phyloP scores from a whole-genome alignment of 306 rosid genomes.

The Medicago truncatula region DNA sequence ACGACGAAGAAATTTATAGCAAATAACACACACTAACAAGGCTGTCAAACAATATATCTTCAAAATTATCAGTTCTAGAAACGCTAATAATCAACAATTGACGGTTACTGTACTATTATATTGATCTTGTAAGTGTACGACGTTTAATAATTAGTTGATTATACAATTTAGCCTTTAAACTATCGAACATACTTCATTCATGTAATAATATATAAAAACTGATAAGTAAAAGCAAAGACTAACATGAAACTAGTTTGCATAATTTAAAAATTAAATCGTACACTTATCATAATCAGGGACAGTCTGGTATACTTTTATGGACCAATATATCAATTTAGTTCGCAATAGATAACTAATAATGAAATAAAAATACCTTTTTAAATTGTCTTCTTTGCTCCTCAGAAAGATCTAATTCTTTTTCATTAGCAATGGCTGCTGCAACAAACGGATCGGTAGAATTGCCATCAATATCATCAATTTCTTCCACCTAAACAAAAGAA shows the following conservation, averaged over 20 bases:
- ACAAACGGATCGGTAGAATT: slow-evolving; percentile 81
- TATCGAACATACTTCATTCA: slow-evolving; percentile 17
- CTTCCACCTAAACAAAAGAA: slow-evolving; percentile 75
- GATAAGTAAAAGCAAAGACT: slow-evolving; percentile 23
- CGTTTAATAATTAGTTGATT: slow-evolving; percentile 4
- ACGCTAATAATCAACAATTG: background rate
- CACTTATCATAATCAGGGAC: slow-evolving; percentile 1
- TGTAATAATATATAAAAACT: slow-evolving; percentile 18
- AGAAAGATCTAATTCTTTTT: slow-evolving; percentile 80
- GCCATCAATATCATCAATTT: slow-evolving; percentile 92
- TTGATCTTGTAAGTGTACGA: background rate
- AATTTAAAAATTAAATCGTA: slow-evolving; percentile 27
- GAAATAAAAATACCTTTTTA: slow-evolving; percentile 67
- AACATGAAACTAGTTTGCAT: background rate
- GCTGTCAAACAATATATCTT: slow-evolving; percentile 18
- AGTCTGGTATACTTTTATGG: background rate
- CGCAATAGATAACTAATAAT: slow-evolving; percentile 8
- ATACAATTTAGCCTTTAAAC: slow-evolving; percentile 10
- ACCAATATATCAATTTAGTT: slow-evolving; percentile 27
- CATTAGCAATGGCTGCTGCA: slow-evolving; percentile 92
- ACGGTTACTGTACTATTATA: background rate
- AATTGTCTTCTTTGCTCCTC: slow-evolving; percentile 77
- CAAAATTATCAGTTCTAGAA: slow-evolving; percentile 17
- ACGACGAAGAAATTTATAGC: background rate
- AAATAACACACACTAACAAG: background rate